Conservation (phyloP, 73 alveolate genomes). For the Uronychia setigera region DNA sequence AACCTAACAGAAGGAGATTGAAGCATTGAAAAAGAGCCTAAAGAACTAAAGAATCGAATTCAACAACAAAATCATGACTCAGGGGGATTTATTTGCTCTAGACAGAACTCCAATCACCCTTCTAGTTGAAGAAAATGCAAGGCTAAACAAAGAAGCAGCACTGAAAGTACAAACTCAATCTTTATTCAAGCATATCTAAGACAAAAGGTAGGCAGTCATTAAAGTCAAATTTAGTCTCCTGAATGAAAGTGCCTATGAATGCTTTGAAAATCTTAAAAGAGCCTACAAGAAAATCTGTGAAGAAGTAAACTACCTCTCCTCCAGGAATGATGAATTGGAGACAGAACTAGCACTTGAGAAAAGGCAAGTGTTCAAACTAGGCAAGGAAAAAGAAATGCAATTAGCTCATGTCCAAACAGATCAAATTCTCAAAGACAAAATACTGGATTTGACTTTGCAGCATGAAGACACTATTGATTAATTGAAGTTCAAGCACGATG, state of each 20-base stretch:
- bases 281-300: background rate
- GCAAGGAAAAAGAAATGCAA: background rate
- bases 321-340: background rate
- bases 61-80: background rate
- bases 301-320: background rate
- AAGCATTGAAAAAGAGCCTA: background rate
- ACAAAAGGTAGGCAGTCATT: background rate
- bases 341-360: background rate
- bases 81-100: background rate
- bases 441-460: background rate
- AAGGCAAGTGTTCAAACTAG: background rate
- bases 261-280: background rate
- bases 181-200: background rate
- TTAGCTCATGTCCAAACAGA: background rate
- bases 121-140: background rate
- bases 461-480: background rate
- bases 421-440: background rate
- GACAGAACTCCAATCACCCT: background rate
- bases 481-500: background rate
- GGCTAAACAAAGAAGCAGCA: background rate
- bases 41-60: background rate
- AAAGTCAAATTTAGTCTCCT: background rate
- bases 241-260: background rate
- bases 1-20: too few relatives aligned
- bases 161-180: background rate